These are phyloP conservation scores for Patellifolia procumbens DNA, from an alignment of 179 eudicot species.

Conservation along the genomic window DNA sequence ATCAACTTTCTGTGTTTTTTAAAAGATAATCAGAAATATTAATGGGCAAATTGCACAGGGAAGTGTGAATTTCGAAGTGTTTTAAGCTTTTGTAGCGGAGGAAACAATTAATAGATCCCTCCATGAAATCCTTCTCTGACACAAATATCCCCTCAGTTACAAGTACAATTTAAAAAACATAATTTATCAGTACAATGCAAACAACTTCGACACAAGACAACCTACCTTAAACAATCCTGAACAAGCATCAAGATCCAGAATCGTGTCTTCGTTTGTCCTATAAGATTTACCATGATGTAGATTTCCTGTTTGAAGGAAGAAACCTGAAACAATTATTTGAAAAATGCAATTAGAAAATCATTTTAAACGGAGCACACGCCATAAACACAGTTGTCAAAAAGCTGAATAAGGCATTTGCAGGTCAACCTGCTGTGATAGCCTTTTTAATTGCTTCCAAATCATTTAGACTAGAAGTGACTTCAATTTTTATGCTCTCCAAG, in stretches of 20 bases:
- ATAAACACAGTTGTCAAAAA: constrained; percentile 2
- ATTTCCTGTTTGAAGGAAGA: constrained; percentile 74
- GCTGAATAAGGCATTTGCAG: not conserved
- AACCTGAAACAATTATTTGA: constrained; percentile 43
- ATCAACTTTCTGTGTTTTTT: too few relatives aligned
- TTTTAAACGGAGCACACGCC: not conserved
- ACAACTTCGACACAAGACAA: not conserved
- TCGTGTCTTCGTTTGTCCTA: constrained; percentile 88
- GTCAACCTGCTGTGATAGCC: constrained; percentile 62
- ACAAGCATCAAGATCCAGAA: constrained; percentile 83
- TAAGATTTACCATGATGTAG: constrained; percentile 82
- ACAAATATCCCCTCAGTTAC: too few relatives aligned
- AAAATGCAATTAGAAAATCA: not conserved
- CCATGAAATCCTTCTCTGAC: too few relatives aligned
- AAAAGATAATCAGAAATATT: too few relatives aligned
- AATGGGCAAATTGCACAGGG: too few relatives aligned
- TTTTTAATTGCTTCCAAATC: constrained; percentile 72
- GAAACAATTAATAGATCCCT: too few relatives aligned
- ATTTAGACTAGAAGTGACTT: constrained; percentile 51
- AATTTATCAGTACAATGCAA: not conserved
- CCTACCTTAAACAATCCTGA: constrained; percentile 90
- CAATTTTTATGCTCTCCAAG: constrained; percentile 76
- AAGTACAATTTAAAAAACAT: not conserved
- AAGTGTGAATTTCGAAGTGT: too few relatives aligned
- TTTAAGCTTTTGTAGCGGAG: too few relatives aligned